Evolutionary conservation across 257 asterid species (phyloP).

Genomic region (Lycium ferocissimum): DNA sequence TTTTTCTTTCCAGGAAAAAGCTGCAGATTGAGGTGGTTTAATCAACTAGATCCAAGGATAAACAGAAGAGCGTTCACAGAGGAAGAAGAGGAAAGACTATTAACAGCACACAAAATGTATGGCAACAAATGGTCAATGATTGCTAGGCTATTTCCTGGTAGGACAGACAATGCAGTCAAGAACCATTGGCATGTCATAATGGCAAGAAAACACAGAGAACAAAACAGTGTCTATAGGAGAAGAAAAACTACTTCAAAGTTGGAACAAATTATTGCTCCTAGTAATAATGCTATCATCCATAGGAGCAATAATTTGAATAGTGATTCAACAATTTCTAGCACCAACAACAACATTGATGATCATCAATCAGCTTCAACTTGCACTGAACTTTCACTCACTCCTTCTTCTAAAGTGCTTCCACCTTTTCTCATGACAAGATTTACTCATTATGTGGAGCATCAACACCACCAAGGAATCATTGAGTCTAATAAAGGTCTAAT

Average conservation of each 20-base stretch:
- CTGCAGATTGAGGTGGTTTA: conserved; percentile 46
- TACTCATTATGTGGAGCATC: background rate
- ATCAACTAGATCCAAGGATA: conserved; percentile 44
- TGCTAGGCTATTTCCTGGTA: conserved; percentile 39
- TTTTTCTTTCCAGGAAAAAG: conserved; percentile 32
- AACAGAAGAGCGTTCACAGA: conserved; percentile 38
- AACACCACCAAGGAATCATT: conserved; percentile 12
- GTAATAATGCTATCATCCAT: background rate
- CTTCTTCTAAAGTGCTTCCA: conserved; percentile 26
- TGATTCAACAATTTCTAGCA: conserved; percentile 34
- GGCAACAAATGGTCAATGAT: conserved; percentile 48
- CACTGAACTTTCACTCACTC: conserved; percentile 41
- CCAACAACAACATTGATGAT: conserved; percentile 31
- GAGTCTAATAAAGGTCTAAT: conserved; percentile 28
- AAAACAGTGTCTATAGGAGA: conserved; percentile 30
- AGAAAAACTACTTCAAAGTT: conserved; percentile 32
- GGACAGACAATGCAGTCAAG: conserved; percentile 44
- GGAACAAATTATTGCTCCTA: background rate
- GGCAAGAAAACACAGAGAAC: conserved; percentile 43
- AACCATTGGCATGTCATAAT: conserved; percentile 46
- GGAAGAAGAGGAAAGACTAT: conserved; percentile 41
- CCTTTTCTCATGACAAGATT: background rate
- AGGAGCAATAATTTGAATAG: conserved; percentile 28
- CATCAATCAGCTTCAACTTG: conserved; percentile 41
- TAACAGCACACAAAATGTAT: conserved; percentile 38